Percentiles rank a stretch among this genome's conserved stretches.
phyloP scores from a whole-genome alignment of 805 yeast genomes.

The Saccharomycopsis olivae region DNA sequence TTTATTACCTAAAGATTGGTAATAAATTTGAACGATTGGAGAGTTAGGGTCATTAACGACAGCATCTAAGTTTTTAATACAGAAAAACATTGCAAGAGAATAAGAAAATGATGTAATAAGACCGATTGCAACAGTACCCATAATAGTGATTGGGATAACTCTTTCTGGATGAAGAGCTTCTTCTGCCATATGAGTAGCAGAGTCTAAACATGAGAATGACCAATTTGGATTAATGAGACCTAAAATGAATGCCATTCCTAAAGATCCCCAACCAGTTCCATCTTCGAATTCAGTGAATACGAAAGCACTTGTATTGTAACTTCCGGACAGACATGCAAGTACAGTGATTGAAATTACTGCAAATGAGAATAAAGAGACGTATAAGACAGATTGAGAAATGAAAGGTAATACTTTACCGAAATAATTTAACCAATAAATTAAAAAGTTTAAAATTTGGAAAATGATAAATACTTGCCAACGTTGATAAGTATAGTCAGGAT shows the following conservation, averaged over 20 bases:
- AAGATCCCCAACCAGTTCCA: conserved; percentile 49
- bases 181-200: conserved; percentile 65
- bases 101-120: conserved; percentile 48
- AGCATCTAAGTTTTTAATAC: conserved; percentile 40
- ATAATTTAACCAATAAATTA: conserved; percentile 37
- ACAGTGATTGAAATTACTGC: conserved; percentile 42
- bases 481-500: conserved; percentile 27
- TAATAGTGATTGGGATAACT: conserved; percentile 50
- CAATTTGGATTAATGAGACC: conserved; percentile 64
- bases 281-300: conserved; percentile 46
- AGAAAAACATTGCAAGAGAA: conserved; percentile 48
- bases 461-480: conserved; percentile 48
- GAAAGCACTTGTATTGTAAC: conserved; percentile 39
- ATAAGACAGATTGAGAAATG: conserved; percentile 39
- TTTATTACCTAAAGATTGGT: conserved; percentile 43
- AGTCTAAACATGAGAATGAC: conserved; percentile 60
- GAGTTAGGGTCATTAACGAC: conserved; percentile 30
- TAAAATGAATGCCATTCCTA: conserved; percentile 54
- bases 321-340: conserved; percentile 40
- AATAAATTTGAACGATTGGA: conserved; percentile 53
- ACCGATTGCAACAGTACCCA: conserved; percentile 56
- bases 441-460: conserved; percentile 34
- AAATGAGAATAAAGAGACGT: conserved; percentile 42
- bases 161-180: conserved; percentile 49
- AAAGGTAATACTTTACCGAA: conserved; percentile 43